Conservation (phyloP, 495 filamentous ascomycete species). For the Delitschia confertaspora region DNA sequence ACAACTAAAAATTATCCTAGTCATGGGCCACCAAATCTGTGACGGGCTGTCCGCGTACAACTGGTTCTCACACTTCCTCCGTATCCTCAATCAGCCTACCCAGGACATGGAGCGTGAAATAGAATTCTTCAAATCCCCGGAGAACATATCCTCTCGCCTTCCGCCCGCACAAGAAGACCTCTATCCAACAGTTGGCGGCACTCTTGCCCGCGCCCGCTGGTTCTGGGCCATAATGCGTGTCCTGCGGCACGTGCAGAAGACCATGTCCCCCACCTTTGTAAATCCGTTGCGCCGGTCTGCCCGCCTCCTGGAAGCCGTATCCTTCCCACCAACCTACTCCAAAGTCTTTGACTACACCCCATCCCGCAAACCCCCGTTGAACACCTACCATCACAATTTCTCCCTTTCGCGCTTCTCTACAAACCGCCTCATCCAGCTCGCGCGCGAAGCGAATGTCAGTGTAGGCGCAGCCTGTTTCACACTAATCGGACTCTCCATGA, state of each 20-base stretch:
- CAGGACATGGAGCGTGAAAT: slow-evolving; percentile 6
- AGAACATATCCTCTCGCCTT: slow-evolving; percentile 15
- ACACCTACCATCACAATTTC: slow-evolving; percentile 20
- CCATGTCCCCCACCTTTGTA: slow-evolving; percentile 30
- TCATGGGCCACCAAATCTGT: slow-evolving; percentile 31
- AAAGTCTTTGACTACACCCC: slow-evolving; percentile 30
- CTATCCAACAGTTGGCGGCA: slow-evolving; percentile 31
- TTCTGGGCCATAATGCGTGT: slow-evolving; percentile 35
- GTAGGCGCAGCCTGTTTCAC: slow-evolving; percentile 35
- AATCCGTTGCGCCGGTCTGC: slow-evolving; percentile 29
- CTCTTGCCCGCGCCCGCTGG: slow-evolving; percentile 31
- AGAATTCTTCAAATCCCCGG: slow-evolving; percentile 3
- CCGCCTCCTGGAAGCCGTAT: background rate
- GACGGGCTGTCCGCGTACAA: slow-evolving; percentile 32
- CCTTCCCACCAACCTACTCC: slow-evolving; percentile 26
- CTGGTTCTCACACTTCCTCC: slow-evolving; percentile 31
- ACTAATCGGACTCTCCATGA: slow-evolving; percentile 33
- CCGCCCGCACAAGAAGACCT: slow-evolving; percentile 36
- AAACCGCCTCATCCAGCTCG: slow-evolving; percentile 25
- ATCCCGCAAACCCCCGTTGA: slow-evolving; percentile 25
- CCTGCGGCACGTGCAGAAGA: slow-evolving; percentile 31
- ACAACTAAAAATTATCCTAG: slow-evolving; percentile 23
- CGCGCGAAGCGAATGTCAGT: slow-evolving; percentile 27
- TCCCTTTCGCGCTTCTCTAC: slow-evolving; percentile 18
- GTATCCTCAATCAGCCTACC: slow-evolving; percentile 27